Base-by-base conservation (phyloP, 2,329 filamentous ascomycete species). In the Calonectria leucothoes region DNA sequence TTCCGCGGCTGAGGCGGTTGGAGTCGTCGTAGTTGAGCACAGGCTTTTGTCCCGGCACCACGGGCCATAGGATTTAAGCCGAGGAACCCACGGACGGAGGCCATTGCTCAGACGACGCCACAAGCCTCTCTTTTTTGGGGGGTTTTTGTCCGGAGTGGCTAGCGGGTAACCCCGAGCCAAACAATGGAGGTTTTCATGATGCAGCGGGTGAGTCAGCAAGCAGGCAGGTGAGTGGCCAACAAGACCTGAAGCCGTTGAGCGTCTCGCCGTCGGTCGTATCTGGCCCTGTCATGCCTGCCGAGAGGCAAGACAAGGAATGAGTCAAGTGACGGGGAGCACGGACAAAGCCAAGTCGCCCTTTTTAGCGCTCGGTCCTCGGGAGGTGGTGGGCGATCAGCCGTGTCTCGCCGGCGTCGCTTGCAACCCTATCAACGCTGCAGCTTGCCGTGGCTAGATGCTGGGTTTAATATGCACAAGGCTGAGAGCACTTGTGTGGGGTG, bases 1-100 rank as follows among this genome's bases (percentile, higher is more conserved):
- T 14, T 33, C 37, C 55, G 52, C 55, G 66, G 67, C 67, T 63
- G 31, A 63, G 23, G 55, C 67, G 55, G 67, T 51, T 63, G 39
- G 3, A 17, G 39, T 23, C 39, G 27, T 37, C 27, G 17, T n/a
- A n/a, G n/a, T 49, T 17, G 51, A 31, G 42, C 55, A 39, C 55
- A 51, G 23, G 42, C 25, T 33, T 52, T 6, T 37, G 29, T 52
- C 25, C 14, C 37, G 23, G 66, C 31, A 35, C 52, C 20, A 33
- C n/a, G 23, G 27, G 35, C 51, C 42, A 57, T 14, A 29, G 49
- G 52, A 15, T 42, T 49, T 15, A 15, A 25, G n/a, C n/a, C 49
- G 27, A 29, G 14, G 23, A 63, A 42, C 37, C 49, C 55, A 63
- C 42, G 20, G n/a, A 51, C 31, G 29, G 39, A 31, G 42, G 66